Evolutionary conservation across 768 basidiomycete genomes (phyloP), one percentile per base, ranked within the genome.

Genomic region (Podaxis pistillaris): DNA sequence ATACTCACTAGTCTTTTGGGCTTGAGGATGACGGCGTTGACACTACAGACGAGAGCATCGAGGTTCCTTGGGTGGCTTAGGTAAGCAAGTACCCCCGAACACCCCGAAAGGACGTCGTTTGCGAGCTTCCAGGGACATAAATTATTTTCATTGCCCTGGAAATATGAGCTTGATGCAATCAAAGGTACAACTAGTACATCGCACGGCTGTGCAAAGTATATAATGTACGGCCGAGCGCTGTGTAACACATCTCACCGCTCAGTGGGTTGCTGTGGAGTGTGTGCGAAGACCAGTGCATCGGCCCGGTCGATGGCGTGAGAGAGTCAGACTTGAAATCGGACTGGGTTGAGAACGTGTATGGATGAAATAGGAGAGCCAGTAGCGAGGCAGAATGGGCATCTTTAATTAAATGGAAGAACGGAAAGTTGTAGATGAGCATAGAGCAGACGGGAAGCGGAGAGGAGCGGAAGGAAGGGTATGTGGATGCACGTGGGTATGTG

Each of bases 1-100:
- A 66, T 75, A 85, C 87, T 85, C 74, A 88, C 88, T 70, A n/a
- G 71, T 68, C 75, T 79, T 82, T 73, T 72, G 73, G 76, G 75
- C 76, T 81, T 81, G 80, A 79, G 79, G 81, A 72, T 72, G 78
- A 77, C 75, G 81, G 72, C 74, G 77, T 70, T 72, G 76, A 73
- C 72, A 69, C 68, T 69, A 68, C 56, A 36, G 59, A 63, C 40
- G 56, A 62, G 66, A 64, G 58, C 33, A 61, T 55, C 62, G 57
- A 64, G 56, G 62, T 41, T 33, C 61, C 36, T 57, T 37, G 40
- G 44, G 9, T 63, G 74, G 33, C 64, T 77, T 64, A 75, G 68
- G 74, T 76, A 73, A 76, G 53, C 65, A 51, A 7, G 40, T 24
- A 55, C 60, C 60, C 33, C 33, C 53, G 36, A 36, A 62, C 44